Evolutionary conservation across 1,284 basidiomycete genomes (phyloP), one percentile per base, ranked within the genome.

Genomic region (Clitocybe nebularis): DNA sequence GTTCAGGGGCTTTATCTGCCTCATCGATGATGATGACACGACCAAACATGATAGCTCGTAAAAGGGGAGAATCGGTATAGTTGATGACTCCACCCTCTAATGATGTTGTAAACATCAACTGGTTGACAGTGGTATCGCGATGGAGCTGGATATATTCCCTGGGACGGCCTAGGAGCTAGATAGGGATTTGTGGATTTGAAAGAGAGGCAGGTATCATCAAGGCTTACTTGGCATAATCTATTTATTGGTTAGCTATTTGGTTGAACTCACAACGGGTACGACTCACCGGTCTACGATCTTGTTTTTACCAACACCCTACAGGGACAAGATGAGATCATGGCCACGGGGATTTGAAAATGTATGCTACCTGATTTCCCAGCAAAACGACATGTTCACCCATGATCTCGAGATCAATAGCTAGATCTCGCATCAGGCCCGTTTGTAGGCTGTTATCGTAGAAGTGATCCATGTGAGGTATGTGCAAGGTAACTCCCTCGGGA

Each of bases 391-490:
- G 79, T 50, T 82, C 79, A 4, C 73, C 69, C 10, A 82, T 56
- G 5, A 80, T 44, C 55, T 81, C 79, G 25, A 81, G 44, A 50
- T 84, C 80, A 25, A 81, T 66, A 0, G 75, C 81, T 30, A 82
- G 56, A 50, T 82, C 79, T 2, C 75, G 67, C 80, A 84, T 81
- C 23, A 81, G 56, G 4, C 76, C 77, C 4, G 77, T 79, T 57
- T 84, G 81, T 42, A 82, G 52, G 46, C 77, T 80, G 49, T 84
- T 84, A 48, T 83, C 75, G 51, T 81, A 81, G 58, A 81, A 84
- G 49, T 79, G 74, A 43, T 79, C 77, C 79, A 82, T 81, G 49
- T 81, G 68, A 7, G 81, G 81, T 1, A 84, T 68, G 56, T 77
- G 73, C 3, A 77, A 75, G 1, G 67, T 66, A 10, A 64, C 71